Evolutionary conservation across 2,329 filamentous ascomycete genomes (phyloP), one percentile per base, ranked within the genome.

Genomic region (Aspergillus novoparasiticus): DNA sequence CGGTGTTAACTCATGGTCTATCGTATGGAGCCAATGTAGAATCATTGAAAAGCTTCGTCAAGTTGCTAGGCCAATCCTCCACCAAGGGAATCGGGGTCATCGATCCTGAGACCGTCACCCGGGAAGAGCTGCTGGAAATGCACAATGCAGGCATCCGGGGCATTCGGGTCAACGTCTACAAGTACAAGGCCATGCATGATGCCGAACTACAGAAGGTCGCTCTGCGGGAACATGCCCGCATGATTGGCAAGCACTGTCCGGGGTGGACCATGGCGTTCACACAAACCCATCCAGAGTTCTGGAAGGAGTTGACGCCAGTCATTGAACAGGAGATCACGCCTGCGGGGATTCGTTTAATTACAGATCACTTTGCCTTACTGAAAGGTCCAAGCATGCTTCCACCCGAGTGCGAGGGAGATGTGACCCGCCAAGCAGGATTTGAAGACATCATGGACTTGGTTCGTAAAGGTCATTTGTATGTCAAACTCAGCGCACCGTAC

Each of bases 401-500:
- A 0, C 56, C 46, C 6, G 62, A 72, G 14, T 68, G 65, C 32
- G 59, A 56, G 2, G 50, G 65, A 2, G 69, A 76, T 46, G 61
- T 73, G 3, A 70, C 69, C 0, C 61, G 59, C 2, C 77, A 79
- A 51, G 70, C 71, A 3, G 75, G 75, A 1, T 74, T 76, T 54
- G 45, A 59, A 10, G 72, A 70, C 3, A 69, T 77, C n/a, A 56
- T 77, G 45, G 68, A 70, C 6, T 66, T 79, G 1, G 67, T 79
- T 4, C 67, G 65, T 2, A 62, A 68, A 1, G 76, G 78, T 2
- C 70, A 72, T 53, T 64, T 79, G 1, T 79, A 71, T 62, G 71
- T 79, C 6, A 80, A 80, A 36, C 64, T 80, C 8, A 79, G 77
- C 55, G 77, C 76, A 2, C 78, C 78, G 0, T 79, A 80, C 16